Evolutionary conservation across 192 early-diverging fungal species (phyloP).

Genomic region (Rhizoclosmatium sp.): DNA sequence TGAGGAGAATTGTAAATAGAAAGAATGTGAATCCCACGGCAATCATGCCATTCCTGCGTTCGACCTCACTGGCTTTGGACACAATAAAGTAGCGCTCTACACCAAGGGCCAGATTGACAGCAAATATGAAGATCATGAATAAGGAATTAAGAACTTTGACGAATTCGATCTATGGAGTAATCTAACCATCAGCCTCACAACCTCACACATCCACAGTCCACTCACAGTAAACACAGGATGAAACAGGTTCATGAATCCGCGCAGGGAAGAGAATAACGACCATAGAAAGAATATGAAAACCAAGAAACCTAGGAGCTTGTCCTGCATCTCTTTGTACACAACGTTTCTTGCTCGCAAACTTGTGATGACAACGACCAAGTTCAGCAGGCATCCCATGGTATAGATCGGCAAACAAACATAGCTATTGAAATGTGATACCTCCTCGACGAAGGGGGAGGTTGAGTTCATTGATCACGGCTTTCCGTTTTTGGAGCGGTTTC

Average conservation of each 20-base stretch:
- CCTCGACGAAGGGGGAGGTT: neutral
- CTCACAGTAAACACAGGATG: neutral
- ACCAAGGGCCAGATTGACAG: neutral
- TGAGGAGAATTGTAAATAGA: neutral
- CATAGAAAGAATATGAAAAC: conserved; percentile 3
- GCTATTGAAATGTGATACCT: neutral
- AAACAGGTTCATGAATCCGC: neutral
- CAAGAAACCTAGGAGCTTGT: neutral
- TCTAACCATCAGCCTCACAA: too few relatives aligned
- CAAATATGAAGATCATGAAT: neutral
- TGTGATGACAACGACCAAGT: neutral
- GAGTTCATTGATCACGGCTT: neutral
- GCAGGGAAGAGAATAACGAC: neutral
- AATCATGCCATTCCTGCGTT: neutral
- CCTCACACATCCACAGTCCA: neutral
- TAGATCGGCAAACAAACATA: neutral
- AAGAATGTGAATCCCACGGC: neutral
- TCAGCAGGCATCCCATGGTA: neutral
- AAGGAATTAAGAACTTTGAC: neutral
- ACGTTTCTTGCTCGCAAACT: neutral
- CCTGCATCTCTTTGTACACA: neutral
- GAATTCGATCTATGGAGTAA: neutral
- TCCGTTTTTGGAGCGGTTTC: neutral
- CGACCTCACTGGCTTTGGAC: neutral
- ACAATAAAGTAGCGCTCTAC: neutral